phyloP scores from a whole-genome alignment of 176 grass and related monocot genomes.

The Juncus effusus region DNA sequence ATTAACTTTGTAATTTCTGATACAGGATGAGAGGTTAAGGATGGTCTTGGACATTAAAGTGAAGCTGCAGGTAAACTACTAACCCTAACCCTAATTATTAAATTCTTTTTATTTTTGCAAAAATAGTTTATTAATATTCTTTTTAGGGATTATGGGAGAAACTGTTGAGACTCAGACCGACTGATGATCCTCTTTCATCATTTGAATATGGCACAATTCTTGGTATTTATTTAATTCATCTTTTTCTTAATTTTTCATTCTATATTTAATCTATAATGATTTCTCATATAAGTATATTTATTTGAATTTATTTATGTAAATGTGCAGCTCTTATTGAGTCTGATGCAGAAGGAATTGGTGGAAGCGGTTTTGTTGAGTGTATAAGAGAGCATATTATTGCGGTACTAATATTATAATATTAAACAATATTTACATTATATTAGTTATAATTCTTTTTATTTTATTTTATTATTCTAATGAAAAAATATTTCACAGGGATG shows the following conservation, averaged over 20 bases:
- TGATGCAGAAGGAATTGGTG: conserved; percentile 97
- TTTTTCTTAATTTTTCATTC: conserved; percentile 25
- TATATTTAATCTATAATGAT: conserved; percentile 20
- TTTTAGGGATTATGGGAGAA: conserved; percentile 91
- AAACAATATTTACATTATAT: conserved; percentile 10
- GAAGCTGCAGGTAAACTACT: conserved; percentile 80
- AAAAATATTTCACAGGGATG: conserved; percentile 70
- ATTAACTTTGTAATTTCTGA: conserved; percentile 26
- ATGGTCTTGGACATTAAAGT: conserved; percentile 99
- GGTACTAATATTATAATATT: conserved; percentile 43
- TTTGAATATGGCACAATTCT: conserved; percentile 99
- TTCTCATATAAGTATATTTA: conserved; percentile 21
- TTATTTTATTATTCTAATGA: conserved; percentile 18
- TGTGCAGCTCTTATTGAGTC: conserved; percentile 96
- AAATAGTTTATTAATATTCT: conserved; percentile 30
- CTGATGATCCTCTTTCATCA: conserved; percentile 98
- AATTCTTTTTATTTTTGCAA: conserved; percentile 24
- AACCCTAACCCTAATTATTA: background rate
- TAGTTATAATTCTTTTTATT: conserved; percentile 16
- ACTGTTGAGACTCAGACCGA: conserved; percentile 92
- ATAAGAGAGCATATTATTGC: conserved; percentile 98
- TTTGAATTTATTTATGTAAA: conserved; percentile 14
- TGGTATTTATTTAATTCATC: conserved; percentile 66
- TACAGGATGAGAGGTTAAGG: conserved; percentile 85
- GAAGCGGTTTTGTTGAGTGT: conserved; percentile 99